Evolutionary conservation across 2,329 filamentous ascomycete genomes (phyloP).

Genomic region (Xylaria hypoxylon): DNA sequence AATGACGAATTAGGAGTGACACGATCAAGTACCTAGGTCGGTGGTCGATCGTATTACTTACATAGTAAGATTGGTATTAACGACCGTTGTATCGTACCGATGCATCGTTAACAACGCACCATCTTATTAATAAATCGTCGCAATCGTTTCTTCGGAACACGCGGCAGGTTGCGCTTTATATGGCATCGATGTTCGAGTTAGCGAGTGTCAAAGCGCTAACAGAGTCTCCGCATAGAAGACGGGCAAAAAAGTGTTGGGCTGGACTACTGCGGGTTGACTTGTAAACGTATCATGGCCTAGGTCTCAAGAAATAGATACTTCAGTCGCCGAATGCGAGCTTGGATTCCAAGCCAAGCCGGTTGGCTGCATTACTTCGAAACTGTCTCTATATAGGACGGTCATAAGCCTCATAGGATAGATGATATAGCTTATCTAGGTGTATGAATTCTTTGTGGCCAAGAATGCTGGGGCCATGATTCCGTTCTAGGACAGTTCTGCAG

Average conservation of each 20-base stretch:
- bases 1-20: slow-evolving; percentile 16
- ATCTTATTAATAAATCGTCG: background rate
- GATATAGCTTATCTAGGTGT: too few species aligned
- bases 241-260: background rate
- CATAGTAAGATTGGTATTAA: background rate
- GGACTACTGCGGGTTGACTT: slow-evolving; percentile 1
- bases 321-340: background rate
- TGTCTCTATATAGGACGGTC: background rate
- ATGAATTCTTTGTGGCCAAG: background rate
- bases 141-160: background rate
- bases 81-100: background rate
- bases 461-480: background rate
- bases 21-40: background rate
- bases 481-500: background rate
- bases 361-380: background rate
- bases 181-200: slow-evolving; percentile 8
- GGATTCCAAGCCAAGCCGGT: background rate
- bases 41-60: background rate
- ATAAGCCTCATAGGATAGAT: background rate
- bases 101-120: background rate
- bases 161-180: slow-evolving; percentile 16
- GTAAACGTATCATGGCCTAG: slow-evolving; percentile 7
- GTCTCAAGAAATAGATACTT: background rate
- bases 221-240: slow-evolving; percentile 6
- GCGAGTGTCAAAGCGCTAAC: slow-evolving; percentile 12